Evolutionary conservation across 2,329 filamentous ascomycete species (phyloP), one percentile per base, ranked within the genome.

Genomic region (Talaromyces islandicus): DNA sequence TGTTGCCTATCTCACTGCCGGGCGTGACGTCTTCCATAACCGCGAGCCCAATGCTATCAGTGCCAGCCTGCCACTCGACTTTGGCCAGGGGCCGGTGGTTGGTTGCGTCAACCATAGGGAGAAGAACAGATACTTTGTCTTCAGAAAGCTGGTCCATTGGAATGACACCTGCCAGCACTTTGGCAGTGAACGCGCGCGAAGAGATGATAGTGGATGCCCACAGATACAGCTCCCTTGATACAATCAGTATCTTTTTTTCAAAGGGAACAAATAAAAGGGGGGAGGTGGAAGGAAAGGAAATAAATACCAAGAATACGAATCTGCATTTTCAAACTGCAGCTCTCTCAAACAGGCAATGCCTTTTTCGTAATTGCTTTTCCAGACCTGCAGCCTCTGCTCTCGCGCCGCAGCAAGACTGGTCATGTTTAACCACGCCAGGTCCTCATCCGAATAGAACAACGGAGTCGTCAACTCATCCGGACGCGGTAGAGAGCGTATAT

Each of bases 81-180:
- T 80, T 75, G 0, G 85, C 81, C 21, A 81, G 74, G 54, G 87
- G 86, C 56, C 83, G 82, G 68, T 92, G 89, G 68, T 92, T 92
- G 11, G 84, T 85, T 29, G 91, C 79, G 68, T 92, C 89, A 60
- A 90, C 83, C 3, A 91, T 77, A 1, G 89, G 89, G 35, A 91
- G 78, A 5, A 92, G 77, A 7, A 91, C 80, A 1, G 87, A 88
- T 61, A 89, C 87, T 85, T 83, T 56, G 25, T 88, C 84, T 4
- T 80, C 69, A 5, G 74, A 70, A 55, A 80, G 78, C 32, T 75
- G 74, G 2, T 72, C 68, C 19, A 68, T 32, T 69, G 69, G 64
- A 27, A 74, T 63, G 12, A 70, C 69, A 24, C 72, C 73, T 53
- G 73, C 69, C 6, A 80, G 66, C 7, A 80, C 74, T 64, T 75